phyloP scores from a whole-genome alignment of 345 rosid species.

The Angophora floribunda region DNA sequence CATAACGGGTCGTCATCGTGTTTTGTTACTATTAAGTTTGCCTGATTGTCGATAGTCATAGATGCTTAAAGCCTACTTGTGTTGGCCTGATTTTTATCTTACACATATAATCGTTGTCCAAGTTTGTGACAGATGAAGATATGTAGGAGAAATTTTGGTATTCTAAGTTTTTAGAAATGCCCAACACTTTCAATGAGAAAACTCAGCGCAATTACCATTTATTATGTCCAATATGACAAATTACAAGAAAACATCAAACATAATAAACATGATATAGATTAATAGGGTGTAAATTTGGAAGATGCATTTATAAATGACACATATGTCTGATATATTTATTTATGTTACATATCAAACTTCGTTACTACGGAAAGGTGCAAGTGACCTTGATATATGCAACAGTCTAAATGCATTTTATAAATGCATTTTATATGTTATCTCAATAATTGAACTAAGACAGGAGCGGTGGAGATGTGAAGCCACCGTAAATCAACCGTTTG shows the following conservation, averaged over 20 bases:
- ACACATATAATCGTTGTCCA: background rate
- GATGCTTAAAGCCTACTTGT: background rate
- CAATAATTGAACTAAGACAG: background rate
- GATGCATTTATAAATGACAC: background rate
- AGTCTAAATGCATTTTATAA: background rate
- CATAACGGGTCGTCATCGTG: background rate
- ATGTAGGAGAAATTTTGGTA: background rate
- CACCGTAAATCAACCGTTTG: constrained; percentile 25
- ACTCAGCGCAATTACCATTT: background rate
- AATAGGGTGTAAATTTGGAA: background rate
- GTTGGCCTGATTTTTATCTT: background rate
- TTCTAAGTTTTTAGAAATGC: background rate
- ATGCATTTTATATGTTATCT: background rate
- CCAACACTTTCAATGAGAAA: background rate
- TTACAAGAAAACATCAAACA: background rate
- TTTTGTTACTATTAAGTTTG: background rate
- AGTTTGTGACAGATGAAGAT: background rate
- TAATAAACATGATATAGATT: background rate
- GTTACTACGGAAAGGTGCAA: background rate
- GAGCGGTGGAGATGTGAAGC: constrained; percentile 2
- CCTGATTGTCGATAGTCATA: background rate
- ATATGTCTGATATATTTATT: background rate
- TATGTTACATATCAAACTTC: background rate
- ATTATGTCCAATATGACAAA: background rate
- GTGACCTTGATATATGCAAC: background rate